Percentiles rank a stretch among this genome's conserved stretches.
Conservation (phyloP, 192 early-diverging fungal species). For the Linnemannia hyalina region DNA sequence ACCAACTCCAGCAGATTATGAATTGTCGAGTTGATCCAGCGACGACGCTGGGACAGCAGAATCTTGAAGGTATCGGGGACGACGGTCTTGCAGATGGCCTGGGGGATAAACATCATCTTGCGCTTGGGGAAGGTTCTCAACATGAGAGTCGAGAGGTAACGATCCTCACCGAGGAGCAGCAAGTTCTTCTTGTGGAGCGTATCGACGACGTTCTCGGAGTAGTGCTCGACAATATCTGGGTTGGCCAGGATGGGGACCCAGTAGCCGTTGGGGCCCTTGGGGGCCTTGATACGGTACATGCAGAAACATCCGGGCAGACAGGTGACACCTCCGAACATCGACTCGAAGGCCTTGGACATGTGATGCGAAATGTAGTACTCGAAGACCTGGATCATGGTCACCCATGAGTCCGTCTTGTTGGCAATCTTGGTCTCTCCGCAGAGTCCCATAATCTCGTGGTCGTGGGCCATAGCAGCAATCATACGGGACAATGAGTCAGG, state of each 20-base stretch:
- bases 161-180: conserved; percentile 86
- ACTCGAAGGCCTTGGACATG: conserved; percentile 91
- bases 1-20: conserved; percentile 93
- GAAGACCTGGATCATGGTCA: conserved; percentile 95
- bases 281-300: conserved; percentile 94
- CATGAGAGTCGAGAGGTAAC: conserved; percentile 87
- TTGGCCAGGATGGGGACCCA: conserved; percentile 86
- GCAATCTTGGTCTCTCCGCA: conserved; percentile 97
- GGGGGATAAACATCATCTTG: conserved; percentile 87
- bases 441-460: conserved; percentile 89
- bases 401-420: conserved; percentile 91
- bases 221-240: conserved; percentile 86
- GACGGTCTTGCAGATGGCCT: conserved; percentile 83
- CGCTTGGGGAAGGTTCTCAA: conserved; percentile 83
- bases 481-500: conserved; percentile 81
- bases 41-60: conserved; percentile 87
- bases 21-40: conserved; percentile 96
- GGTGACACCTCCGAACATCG: conserved; percentile 94
- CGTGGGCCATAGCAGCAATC: conserved; percentile 86
- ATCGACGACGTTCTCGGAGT: conserved; percentile 80
- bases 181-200: conserved; percentile 88
- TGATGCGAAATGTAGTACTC: conserved; percentile 98
- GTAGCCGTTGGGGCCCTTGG: conserved; percentile 70
- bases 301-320: conserved; percentile 96
- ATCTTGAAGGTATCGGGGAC: conserved; percentile 85